Evolutionary conservation across 1,284 basidiomycete species (phyloP), one percentile per base, ranked within the genome.

Genomic region (Ustilago hordei): DNA sequence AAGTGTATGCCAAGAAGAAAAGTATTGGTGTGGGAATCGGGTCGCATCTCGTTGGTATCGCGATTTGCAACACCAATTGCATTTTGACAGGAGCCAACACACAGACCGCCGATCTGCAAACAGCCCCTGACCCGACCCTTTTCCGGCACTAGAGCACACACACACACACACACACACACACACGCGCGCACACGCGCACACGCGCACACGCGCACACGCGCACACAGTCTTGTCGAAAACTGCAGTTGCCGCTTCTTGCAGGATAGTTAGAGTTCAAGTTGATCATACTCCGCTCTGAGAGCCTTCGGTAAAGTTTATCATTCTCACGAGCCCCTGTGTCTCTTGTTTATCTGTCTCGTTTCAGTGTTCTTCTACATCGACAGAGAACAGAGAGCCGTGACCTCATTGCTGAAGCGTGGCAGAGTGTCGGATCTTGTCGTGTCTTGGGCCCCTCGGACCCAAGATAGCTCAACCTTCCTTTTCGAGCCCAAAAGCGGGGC

Each of bases 251-350:
- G 31, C 41, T 35, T 47, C 43, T 60, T 60, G 59, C 59, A 60
- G 48, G 23, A 31, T 61, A 53, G 23, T 39, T 61, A 53, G 63
- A 64, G 59, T 68, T 62, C 36, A 62, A 15, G 31, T 13, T 17
- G 4, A 23, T 60, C 19, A 19, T n/a, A 58, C 65, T 68, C 65
- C 59, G 65, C 65, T 61, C 23, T 11, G 23, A 28, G 23, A 15
- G 52, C 8, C 8, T 39, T 34, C 38, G 39, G 19, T 67, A 19
- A 28, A 28, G 23, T 39, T 19, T 4, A 31, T 34, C 45, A 41
- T 60, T 66, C 64, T 56, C 64, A 67, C 36, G 50, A 50, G 55
- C 59, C 65, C 65, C 65, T 68, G 55, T 64, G 48, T 60, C 47
- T 43, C 15, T 32, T 50, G n/a, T 50, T 28, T 13, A 50, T 31